These are phyloP conservation scores for Leptographium procerum DNA, from an alignment of 2,329 filamentous ascomycete species.

Conservation along the genomic window DNA sequence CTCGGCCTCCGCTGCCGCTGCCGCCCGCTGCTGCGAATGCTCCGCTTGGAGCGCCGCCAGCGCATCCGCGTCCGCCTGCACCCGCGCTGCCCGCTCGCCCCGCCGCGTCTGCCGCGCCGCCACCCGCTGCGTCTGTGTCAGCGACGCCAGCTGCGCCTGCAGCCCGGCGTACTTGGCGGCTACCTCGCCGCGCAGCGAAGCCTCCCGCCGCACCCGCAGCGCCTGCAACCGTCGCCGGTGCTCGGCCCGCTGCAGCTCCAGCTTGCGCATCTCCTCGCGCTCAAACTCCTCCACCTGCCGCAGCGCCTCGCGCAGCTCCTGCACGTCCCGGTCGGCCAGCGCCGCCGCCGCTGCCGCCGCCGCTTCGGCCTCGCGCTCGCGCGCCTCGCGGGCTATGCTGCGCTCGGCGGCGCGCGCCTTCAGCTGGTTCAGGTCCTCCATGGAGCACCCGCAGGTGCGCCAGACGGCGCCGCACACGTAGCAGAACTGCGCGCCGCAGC, in stretches of 20 bases:
- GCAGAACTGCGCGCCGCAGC: conserved; percentile 73
- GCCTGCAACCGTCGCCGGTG: conserved; percentile 25
- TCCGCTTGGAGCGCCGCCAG: conserved; percentile 21
- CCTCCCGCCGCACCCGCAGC: conserved; percentile 28
- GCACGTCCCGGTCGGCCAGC: conserved; percentile 16
- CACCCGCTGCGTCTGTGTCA: conserved; percentile 22
- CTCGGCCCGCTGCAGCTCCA: conserved; percentile 26
- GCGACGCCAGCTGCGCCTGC: neutral
- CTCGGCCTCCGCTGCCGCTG: conserved; percentile 16
- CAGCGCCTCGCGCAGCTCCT: conserved; percentile 27
- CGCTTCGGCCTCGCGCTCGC: neutral
- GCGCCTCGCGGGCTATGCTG: conserved; percentile 19
- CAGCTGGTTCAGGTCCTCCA: conserved; percentile 29
- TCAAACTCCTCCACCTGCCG: conserved; percentile 37
- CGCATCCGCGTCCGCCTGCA: conserved; percentile 12
- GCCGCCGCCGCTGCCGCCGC: conserved; percentile 17
- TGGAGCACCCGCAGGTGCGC: conserved; percentile 59
- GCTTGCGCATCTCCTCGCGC: conserved; percentile 30
- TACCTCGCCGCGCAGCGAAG: conserved; percentile 17
- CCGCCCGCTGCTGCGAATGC: conserved; percentile 22
- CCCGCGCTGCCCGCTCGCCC: conserved; percentile 18
- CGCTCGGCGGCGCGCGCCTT: conserved; percentile 26
- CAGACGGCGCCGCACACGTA: conserved; percentile 65
- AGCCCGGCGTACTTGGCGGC: conserved; percentile 3
- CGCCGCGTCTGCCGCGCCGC: conserved; percentile 27